Percentiles rank a stretch among this genome's conserved stretches.
These are phyloP conservation scores for Seminavis robusta DNA, from an alignment of 108 stramenopile genomes.

Conservation along the genomic window DNA sequence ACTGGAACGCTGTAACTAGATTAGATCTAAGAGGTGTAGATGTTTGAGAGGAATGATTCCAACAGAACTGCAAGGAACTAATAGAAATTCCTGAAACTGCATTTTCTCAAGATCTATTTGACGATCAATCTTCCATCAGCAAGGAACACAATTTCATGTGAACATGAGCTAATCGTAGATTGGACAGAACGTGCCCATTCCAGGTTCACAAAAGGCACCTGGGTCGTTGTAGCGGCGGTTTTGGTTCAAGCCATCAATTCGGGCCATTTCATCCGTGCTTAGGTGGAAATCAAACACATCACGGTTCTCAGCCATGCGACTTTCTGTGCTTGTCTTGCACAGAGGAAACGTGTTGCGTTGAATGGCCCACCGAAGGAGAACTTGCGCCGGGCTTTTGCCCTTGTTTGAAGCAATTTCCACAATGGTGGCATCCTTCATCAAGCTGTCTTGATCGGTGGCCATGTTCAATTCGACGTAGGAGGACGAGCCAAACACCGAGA, in stretches of 20 bases:
- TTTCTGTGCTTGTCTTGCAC: slow-evolving; percentile 62
- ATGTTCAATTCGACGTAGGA: slow-evolving; percentile 79
- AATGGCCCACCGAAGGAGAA: slow-evolving; percentile 87
- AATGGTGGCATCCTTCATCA: slow-evolving; percentile 59
- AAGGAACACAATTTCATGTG: not conserved
- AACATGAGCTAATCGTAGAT: slow-evolving; percentile 90
- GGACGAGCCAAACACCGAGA: slow-evolving; percentile 77
- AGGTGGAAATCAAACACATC: slow-evolving; percentile 76
- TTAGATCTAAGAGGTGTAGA: not conserved
- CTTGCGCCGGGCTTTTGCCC: slow-evolving; percentile 78
- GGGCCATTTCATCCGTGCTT: slow-evolving; percentile 63
- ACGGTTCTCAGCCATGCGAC: slow-evolving; percentile 80
- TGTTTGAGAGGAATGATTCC: not conserved
- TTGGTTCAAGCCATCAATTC: slow-evolving; percentile 67
- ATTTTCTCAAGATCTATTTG: not conserved
- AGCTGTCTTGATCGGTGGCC: slow-evolving; percentile 67
- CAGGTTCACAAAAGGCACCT: slow-evolving; percentile 80
- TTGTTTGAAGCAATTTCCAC: slow-evolving; percentile 51
- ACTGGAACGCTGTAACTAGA: not conserved
- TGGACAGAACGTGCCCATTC: slow-evolving; percentile 85
- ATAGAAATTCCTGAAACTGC: no score
- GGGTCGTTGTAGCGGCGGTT: slow-evolving; percentile 93
- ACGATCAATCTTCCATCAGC: not conserved
- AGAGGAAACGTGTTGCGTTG: slow-evolving; percentile 82
- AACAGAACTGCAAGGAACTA: not conserved